Percentiles rank a stretch among this genome's conserved stretches.
These are phyloP conservation scores for Colletotrichum neosansevieriae DNA, from an alignment of 2,329 filamentous ascomycete species.

Conservation along the genomic window DNA sequence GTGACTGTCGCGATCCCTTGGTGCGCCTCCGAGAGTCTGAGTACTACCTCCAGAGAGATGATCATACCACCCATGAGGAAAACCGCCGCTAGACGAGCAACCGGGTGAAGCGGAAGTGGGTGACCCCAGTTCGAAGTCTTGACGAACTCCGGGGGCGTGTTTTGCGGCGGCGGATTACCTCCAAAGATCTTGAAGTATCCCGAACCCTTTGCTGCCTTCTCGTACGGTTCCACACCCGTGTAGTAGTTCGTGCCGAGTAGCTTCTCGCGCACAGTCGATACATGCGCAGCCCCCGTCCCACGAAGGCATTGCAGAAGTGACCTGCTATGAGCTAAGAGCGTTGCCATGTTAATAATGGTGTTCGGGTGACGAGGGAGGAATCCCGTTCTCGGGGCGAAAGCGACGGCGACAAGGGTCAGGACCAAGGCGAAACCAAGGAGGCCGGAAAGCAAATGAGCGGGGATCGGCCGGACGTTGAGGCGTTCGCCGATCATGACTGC, in stretches of 20 bases:
- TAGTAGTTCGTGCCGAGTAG: slow-evolving; percentile 47
- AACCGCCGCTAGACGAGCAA: slow-evolving; percentile 45
- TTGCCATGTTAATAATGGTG: slow-evolving; percentile 51
- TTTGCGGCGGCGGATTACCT: slow-evolving; percentile 31
- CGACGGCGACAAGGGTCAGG: slow-evolving; percentile 42
- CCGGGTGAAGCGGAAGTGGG: slow-evolving; percentile 47
- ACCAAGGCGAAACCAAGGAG: slow-evolving; percentile 46
- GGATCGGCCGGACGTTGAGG: slow-evolving; percentile 46
- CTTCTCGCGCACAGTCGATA: slow-evolving; percentile 44
- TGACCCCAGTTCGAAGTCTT: slow-evolving; percentile 45
- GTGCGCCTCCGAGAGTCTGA: slow-evolving; percentile 47
- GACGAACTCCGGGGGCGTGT: slow-evolving; percentile 35
- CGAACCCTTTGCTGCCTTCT: slow-evolving; percentile 44
- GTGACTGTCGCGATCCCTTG: slow-evolving; percentile 48
- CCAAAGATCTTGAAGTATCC: slow-evolving; percentile 46
- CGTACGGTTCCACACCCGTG: slow-evolving; percentile 52
- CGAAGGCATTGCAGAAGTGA: slow-evolving; percentile 50
- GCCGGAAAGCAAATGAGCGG: slow-evolving; percentile 49
- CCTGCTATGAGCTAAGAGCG: slow-evolving; percentile 52
- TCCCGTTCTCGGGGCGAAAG: slow-evolving; percentile 47
- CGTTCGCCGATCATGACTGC: slow-evolving; percentile 47
- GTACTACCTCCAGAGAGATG: slow-evolving; percentile 49
- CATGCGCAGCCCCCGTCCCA: slow-evolving; percentile 50
- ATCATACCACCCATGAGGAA: slow-evolving; percentile 48
- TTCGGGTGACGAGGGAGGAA: slow-evolving; percentile 52